Evolutionary conservation across 2,329 filamentous ascomycete genomes (phyloP).

Genomic region (Colletotrichum brevisporum): DNA sequence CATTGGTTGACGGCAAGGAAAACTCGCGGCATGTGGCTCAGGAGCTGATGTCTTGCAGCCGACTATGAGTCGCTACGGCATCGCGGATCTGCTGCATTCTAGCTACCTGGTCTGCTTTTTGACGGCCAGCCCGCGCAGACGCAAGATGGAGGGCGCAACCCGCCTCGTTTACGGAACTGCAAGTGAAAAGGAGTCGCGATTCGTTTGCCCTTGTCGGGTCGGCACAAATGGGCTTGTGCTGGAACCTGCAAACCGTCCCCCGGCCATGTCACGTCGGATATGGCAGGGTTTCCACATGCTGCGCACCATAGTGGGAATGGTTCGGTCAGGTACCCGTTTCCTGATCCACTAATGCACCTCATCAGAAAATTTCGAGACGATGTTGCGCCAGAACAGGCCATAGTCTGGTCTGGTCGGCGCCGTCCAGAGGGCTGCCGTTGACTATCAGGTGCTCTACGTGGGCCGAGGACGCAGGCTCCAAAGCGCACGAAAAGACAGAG

Average conservation of each 20-base stretch:
- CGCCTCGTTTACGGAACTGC: slow-evolving; percentile 17
- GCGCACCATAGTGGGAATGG: slow-evolving; percentile 35
- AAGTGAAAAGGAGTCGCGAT: slow-evolving; percentile 33
- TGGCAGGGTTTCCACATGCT: slow-evolving; percentile 37
- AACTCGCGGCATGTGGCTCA: slow-evolving; percentile 1
- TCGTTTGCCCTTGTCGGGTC: slow-evolving; percentile 29
- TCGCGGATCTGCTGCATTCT: background rate
- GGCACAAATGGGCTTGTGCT: slow-evolving; percentile 21
- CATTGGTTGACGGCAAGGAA: background rate
- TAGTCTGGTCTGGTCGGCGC: slow-evolving; percentile 15
- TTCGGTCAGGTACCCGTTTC: slow-evolving; percentile 35
- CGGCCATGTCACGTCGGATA: slow-evolving; percentile 38
- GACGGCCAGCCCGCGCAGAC: background rate
- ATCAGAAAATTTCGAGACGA: slow-evolving; percentile 37
- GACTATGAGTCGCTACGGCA: background rate
- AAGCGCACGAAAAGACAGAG: too few relatives aligned
- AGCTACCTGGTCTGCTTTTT: slow-evolving; percentile 7
- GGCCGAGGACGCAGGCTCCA: background rate
- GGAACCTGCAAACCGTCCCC: slow-evolving; percentile 28
- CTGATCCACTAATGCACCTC: slow-evolving; percentile 41
- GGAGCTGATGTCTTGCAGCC: background rate
- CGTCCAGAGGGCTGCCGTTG: background rate
- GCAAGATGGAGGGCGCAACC: slow-evolving; percentile 5
- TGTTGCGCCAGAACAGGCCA: slow-evolving; percentile 37
- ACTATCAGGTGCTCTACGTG: slow-evolving; percentile 16